Evolutionary conservation across 371 early-diverging fungal genomes (phyloP).

Genomic region (Mucor piriformis): DNA sequence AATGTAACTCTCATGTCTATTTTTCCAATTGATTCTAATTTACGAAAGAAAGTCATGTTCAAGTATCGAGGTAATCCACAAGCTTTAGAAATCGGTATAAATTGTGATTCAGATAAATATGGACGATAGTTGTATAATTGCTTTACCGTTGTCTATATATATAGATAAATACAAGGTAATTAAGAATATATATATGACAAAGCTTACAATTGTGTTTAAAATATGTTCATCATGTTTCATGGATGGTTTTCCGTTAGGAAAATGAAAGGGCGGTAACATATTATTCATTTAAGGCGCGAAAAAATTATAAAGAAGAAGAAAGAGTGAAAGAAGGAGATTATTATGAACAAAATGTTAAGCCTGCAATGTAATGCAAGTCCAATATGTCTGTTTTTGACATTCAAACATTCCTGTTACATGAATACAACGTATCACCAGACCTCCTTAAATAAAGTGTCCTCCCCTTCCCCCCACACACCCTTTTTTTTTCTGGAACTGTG

Average conservation of each 20-base stretch:
- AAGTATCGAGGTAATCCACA: conserved; percentile 65
- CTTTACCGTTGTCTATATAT: conserved; percentile 14
- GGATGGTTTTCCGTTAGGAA: conserved; percentile 9
- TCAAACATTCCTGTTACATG: conserved; percentile 21
- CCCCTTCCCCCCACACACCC: too few relatives aligned
- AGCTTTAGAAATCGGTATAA: conserved; percentile 57
- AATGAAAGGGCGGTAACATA: conserved; percentile 15
- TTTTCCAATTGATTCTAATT: conserved; percentile 31
- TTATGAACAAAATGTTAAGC: not conserved
- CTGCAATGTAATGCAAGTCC: conserved; percentile 17
- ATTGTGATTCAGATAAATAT: conserved; percentile 46
- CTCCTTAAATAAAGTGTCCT: conserved; percentile 10
- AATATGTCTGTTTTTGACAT: conserved; percentile 22
- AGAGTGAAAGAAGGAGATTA: conserved; percentile 1
- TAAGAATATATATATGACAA: not conserved
- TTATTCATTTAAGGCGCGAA: conserved; percentile 2
- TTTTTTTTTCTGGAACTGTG: not conserved
- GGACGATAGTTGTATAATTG: conserved; percentile 10
- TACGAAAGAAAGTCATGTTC: conserved; percentile 64
- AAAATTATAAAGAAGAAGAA: conserved; percentile 42
- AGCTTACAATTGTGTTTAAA: conserved; percentile 12
- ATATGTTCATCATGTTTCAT: not conserved
- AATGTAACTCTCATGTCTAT: conserved; percentile 5
- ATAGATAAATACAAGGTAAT: not conserved
- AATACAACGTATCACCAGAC: conserved; percentile 4